Conservation (phyloP, 441 rosid species). For the Jatropha multifida region DNA sequence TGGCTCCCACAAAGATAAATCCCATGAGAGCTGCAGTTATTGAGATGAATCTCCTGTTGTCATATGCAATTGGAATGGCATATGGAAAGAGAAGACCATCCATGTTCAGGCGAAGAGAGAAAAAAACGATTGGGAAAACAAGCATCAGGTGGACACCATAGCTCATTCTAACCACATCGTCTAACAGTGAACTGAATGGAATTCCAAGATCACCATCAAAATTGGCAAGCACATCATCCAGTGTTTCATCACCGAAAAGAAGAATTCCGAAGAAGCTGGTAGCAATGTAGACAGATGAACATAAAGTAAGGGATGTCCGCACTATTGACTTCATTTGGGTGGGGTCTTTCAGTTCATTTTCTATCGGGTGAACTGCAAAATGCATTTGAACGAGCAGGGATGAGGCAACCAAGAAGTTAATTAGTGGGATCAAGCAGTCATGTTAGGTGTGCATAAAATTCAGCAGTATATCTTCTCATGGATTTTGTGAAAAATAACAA, state of each 20-base stretch:
- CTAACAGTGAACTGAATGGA: slow-evolving; percentile 52
- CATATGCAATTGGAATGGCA: slow-evolving; percentile 48
- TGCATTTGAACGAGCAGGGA: not conserved
- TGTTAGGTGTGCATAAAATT: not conserved
- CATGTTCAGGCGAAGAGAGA: slow-evolving; percentile 63
- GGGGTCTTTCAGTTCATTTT: slow-evolving; percentile 59
- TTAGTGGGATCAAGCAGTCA: slow-evolving; percentile 7
- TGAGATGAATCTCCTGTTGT: slow-evolving; percentile 51
- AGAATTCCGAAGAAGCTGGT: slow-evolving; percentile 69
- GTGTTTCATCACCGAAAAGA: slow-evolving; percentile 60
- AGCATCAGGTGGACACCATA: slow-evolving; percentile 74
- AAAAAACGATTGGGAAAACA: slow-evolving; percentile 65
- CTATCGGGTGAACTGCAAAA: slow-evolving; percentile 65
- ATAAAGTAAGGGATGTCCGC: slow-evolving; percentile 44
- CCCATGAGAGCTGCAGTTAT: slow-evolving; percentile 54
- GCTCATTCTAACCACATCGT: slow-evolving; percentile 60
- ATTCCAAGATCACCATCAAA: slow-evolving; percentile 69
- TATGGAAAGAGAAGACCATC: slow-evolving; percentile 63
- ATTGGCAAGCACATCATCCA: slow-evolving; percentile 69
- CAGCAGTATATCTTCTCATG: not conserved
- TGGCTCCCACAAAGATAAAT: slow-evolving; percentile 54
- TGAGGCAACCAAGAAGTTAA: slow-evolving; percentile 8
- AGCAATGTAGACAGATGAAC: slow-evolving; percentile 54
- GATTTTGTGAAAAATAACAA: not conserved
- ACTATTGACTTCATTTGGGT: slow-evolving; percentile 62